Conservation (phyloP, 2,329 filamentous ascomycete genomes). For the Drechslera avenae region DNA sequence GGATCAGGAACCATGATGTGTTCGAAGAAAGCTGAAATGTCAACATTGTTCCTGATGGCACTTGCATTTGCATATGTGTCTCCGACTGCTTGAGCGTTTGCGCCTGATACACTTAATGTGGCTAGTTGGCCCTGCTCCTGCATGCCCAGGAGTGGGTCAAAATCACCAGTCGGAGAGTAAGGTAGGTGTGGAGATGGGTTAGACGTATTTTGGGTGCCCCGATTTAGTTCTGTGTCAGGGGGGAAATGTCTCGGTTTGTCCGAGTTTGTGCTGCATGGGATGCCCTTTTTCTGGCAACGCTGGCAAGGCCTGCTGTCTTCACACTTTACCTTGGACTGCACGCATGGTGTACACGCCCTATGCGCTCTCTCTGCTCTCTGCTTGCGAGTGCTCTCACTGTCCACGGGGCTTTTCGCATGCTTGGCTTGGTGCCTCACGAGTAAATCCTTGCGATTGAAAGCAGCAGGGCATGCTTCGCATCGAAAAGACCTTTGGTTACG, state of each 20-base stretch:
- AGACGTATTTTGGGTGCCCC: too few relatives aligned
- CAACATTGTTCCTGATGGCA: conserved; percentile 5
- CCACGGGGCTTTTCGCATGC: conserved; percentile 32
- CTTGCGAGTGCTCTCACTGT: conserved; percentile 17
- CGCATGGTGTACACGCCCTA: conserved; percentile 41
- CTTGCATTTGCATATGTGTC: too few relatives aligned
- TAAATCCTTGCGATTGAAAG: conserved; percentile 37
- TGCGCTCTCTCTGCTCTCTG: conserved; percentile 28
- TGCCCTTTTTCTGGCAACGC: conserved; percentile 21
- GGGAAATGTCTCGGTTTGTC: too few relatives aligned
- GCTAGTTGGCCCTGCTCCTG: too few relatives aligned
- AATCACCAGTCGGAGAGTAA: too few relatives aligned
- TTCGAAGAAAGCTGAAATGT: conserved; percentile 22
- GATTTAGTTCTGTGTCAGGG: too few relatives aligned
- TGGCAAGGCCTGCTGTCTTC: conserved; percentile 37
- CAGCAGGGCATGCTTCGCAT: conserved; percentile 36
- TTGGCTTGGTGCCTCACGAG: conserved; percentile 36
- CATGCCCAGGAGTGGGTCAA: too few relatives aligned
- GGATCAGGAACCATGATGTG: conserved; percentile 29
- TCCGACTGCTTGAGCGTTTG: too few relatives aligned
- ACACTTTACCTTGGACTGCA: conserved; percentile 40
- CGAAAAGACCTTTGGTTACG: conserved; percentile 38
- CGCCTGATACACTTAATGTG: too few relatives aligned
- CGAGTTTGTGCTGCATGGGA: too few relatives aligned
- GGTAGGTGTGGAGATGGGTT: too few relatives aligned